phyloP scores from a whole-genome alignment of 2,329 filamentous ascomycete genomes.

The Sporothrix pseudoabietina region DNA sequence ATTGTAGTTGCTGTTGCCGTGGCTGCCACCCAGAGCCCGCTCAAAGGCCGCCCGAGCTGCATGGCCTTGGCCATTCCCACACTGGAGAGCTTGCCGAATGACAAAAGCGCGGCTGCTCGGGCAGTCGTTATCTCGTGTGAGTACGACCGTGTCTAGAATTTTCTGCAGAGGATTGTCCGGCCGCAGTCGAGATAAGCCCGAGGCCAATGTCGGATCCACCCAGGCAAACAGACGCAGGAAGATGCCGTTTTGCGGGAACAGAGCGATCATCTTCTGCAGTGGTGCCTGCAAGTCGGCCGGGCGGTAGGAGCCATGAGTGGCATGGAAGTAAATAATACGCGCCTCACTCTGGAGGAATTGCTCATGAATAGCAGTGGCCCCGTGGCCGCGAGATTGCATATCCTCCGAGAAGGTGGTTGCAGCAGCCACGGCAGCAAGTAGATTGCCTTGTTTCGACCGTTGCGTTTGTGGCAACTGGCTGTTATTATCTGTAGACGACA shows the following conservation, averaged over 20 bases:
- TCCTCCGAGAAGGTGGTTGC: slow-evolving; percentile 49
- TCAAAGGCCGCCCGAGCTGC: slow-evolving; percentile 56
- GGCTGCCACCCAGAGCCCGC: slow-evolving; percentile 48
- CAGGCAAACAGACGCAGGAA: slow-evolving; percentile 74
- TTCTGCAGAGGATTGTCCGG: slow-evolving; percentile 75
- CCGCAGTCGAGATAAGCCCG: slow-evolving; percentile 50
- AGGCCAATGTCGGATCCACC: slow-evolving; percentile 57
- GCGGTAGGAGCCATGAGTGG: slow-evolving; percentile 65
- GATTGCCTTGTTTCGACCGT: slow-evolving; percentile 56
- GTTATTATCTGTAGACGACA: slow-evolving; percentile 45
- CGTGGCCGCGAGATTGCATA: slow-evolving; percentile 45
- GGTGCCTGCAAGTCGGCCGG: slow-evolving; percentile 65
- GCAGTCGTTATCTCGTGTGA: slow-evolving; percentile 46
- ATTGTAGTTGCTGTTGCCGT: slow-evolving; percentile 18
- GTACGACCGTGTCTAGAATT: slow-evolving; percentile 58
- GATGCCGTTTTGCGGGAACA: slow-evolving; percentile 75
- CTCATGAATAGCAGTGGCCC: slow-evolving; percentile 54
- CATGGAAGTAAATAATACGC: slow-evolving; percentile 67
- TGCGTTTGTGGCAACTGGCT: slow-evolving; percentile 38
- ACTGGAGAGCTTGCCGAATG: slow-evolving; percentile 56
- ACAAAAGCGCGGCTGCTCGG: slow-evolving; percentile 52
- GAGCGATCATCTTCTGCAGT: slow-evolving; percentile 60
- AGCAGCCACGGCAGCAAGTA: slow-evolving; percentile 52
- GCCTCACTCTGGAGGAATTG: slow-evolving; percentile 66
- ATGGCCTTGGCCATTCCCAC: slow-evolving; percentile 51